Conservation (phyloP, 805 yeast species). For the Teunomyces pallodes region DNA sequence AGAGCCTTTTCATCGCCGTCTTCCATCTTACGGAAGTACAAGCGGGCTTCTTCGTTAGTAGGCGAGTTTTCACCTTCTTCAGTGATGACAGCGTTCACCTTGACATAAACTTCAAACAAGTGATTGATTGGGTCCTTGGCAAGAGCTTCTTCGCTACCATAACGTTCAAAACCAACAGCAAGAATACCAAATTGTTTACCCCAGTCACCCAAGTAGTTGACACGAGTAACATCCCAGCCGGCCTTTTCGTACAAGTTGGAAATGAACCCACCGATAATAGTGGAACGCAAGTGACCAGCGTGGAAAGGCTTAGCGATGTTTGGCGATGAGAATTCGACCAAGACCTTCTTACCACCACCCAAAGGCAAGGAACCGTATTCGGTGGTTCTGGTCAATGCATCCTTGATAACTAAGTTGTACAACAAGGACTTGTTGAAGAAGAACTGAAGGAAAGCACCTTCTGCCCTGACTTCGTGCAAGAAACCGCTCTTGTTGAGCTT, state of each 20-base stretch:
- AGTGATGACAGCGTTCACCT: constrained; percentile 72
- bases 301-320: constrained; percentile 99
- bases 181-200: constrained; percentile 97
- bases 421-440: constrained; percentile 69
- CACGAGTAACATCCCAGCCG: constrained; percentile 90
- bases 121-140: constrained; percentile 85
- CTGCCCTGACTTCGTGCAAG: constrained; percentile 68
- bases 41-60: constrained; percentile 82
- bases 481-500: constrained; percentile 72
- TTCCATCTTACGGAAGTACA: constrained; percentile 87
- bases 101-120: constrained; percentile 90
- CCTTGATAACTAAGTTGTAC: constrained; percentile 66
- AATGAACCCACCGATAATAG: constrained; percentile 95
- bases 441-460: constrained; percentile 91
- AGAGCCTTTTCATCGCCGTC: constrained; percentile 84
- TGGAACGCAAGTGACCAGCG: constrained; percentile 97
- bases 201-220: constrained; percentile 99
- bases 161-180: constrained; percentile 87
- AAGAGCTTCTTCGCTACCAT: constrained; percentile 76
- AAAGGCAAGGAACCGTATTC: constrained; percentile 73
- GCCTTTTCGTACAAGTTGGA: constrained; percentile 83
- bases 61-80: constrained; percentile 54
- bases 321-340: constrained; percentile 94
- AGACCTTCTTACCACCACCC: constrained; percentile 62
- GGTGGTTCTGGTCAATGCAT: constrained; percentile 56